Conservation (phyloP, 2,329 filamentous ascomycete species). For the Colletotrichum phormii region DNA sequence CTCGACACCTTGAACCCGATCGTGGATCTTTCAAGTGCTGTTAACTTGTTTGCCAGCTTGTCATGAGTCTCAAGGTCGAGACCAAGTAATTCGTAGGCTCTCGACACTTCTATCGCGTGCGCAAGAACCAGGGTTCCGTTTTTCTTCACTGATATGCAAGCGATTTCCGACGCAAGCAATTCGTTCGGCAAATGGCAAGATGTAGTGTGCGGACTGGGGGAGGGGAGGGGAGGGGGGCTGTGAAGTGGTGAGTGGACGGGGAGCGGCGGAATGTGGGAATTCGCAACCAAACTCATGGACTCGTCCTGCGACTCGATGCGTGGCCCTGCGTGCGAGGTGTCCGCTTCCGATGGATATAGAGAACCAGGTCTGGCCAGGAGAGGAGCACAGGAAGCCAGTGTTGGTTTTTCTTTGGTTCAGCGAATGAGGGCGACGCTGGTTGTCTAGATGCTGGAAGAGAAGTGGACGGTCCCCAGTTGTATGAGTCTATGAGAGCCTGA, state of each 20-base stretch:
- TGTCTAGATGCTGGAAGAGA: neutral
- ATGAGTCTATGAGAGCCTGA: neutral
- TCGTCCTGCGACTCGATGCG: neutral
- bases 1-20: neutral
- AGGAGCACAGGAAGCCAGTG: neutral
- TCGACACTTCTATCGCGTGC: neutral
- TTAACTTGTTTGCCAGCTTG: neutral
- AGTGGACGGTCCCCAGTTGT: neutral
- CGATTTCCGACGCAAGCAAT: constrained; percentile 5
- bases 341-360: neutral
- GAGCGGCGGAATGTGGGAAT: constrained; percentile 27
- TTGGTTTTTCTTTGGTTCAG: neutral
- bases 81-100: neutral
- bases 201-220: neutral
- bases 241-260: constrained; percentile 21
- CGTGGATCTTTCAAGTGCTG: neutral
- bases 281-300: neutral
- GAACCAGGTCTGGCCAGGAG: neutral
- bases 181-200: constrained; percentile 13
- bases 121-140: neutral
- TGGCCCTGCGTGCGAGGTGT: neutral
- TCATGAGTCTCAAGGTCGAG: too few relatives aligned
- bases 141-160: constrained; percentile 9
- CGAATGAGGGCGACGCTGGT: neutral
- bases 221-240: neutral